A percentile compares a stretch with the other conserved stretches of the same genome.
Conservation (phyloP, 176 grass and related monocot genomes). For the Hordeum marinum region DNA sequence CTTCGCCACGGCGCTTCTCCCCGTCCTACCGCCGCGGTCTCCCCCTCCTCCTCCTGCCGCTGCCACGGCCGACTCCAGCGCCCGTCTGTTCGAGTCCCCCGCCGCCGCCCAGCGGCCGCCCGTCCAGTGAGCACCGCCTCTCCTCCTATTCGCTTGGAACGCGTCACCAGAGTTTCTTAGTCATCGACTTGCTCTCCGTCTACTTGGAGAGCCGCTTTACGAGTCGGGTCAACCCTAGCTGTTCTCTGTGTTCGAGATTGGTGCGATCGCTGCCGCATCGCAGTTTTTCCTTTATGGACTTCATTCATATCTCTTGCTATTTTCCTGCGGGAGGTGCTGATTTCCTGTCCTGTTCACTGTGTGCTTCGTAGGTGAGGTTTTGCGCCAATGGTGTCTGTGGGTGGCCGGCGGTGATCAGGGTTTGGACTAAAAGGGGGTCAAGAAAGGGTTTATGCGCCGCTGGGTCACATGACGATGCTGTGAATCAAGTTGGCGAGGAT, state of each 20-base stretch:
- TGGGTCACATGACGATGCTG: neutral
- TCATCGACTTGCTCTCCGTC: neutral
- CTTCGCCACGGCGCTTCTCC: neutral
- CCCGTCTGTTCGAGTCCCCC: neutral
- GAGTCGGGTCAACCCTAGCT: neutral
- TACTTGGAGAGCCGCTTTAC: neutral
- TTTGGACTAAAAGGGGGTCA: neutral
- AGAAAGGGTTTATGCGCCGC: constrained; percentile 14
- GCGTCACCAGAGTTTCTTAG: neutral
- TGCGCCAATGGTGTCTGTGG: neutral
- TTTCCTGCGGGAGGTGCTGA: neutral
- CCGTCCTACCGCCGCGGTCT: neutral
- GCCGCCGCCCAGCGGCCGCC: neutral
- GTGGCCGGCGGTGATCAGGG: constrained; percentile 9
- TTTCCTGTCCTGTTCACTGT: neutral
- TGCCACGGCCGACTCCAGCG: neutral
- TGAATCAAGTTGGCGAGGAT: constrained; percentile 10
- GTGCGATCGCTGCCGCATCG: neutral
- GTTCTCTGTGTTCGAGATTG: neutral
- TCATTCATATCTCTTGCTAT: neutral
- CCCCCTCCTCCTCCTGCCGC: neutral
- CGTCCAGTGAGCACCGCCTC: constrained; percentile 8
- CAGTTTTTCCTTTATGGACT: neutral
- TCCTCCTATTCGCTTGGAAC: neutral
- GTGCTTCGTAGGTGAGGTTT: constrained; percentile 28